Conservation (phyloP, 305 asterid genomes). For the Salvia sclarea region DNA sequence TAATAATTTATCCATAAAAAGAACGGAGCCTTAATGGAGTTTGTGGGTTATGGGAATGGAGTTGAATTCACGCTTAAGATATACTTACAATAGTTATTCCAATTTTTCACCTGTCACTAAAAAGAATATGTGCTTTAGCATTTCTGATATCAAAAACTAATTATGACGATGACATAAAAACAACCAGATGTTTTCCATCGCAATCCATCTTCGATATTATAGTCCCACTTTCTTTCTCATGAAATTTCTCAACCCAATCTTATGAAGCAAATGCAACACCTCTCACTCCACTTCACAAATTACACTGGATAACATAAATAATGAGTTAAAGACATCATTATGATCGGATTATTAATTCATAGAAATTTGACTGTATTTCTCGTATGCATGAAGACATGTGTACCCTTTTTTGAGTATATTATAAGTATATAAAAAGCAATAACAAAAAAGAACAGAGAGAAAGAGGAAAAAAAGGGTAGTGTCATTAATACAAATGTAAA, state of each 20-base stretch:
- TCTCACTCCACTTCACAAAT: no score
- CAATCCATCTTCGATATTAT: neutral
- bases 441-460: neutral
- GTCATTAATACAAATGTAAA: conserved; percentile 45
- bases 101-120: neutral
- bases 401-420: no score
- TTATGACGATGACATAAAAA: neutral
- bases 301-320: no score
- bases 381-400: neutral
- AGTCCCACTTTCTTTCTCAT: neutral
- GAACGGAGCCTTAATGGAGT: neutral
- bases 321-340: no score
- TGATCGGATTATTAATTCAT: no score
- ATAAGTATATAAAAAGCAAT: no score
- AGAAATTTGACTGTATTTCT: neutral
- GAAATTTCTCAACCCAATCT: neutral
- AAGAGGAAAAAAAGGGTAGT: conserved; percentile 11
- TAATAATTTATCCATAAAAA: no score
- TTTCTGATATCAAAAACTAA: no score
- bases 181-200: neutral
- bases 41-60: neutral
- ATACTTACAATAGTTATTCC: neutral
- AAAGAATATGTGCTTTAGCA: neutral
- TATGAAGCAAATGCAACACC: no score
- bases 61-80: neutral